Evolutionary conservation across 1,139 yeast genomes (phyloP), one percentile per base, ranked within the genome.

Genomic region (Candida sanyaensis): DNA sequence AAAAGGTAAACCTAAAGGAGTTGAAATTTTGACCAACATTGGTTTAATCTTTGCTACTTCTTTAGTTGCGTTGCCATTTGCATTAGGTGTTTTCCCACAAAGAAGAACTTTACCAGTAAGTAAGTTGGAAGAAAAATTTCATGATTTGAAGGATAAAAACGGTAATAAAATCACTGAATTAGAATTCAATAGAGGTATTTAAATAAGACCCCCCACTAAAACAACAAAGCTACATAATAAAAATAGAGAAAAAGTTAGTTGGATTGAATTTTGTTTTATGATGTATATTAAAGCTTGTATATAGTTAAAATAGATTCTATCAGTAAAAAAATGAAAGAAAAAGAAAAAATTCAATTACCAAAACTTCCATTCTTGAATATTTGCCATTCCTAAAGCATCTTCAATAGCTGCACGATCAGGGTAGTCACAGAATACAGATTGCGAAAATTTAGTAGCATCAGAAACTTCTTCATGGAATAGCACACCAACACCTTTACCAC

Each of bases 81-180:
- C 99, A 0, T 75, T 93, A 62, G 99, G 92, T 2, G 88, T 91
- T 3, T 93, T 93, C 81, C 99, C 99, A 5, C 97, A 92, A 68
- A 81, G 87, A 62, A 84, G 89, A 60, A 71, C 69, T 29, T 75
- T 92, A 52, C 66, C 75, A 24, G 86, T 84, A 6, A 51, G 66
- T 12, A 73, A 75, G 44, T 75, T 93, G 53, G 98, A 92, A 65
- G 69, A 74, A 3, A 70, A 81, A 52, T 81, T 92, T 64, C 78
- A 75, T 11, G 76, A 73, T 36, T 72, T 86, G 62, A 84, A 78
- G 61, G 86, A 86, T 58, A 73, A 76, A 48, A 64, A 82, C 17
- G 96, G 96, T 6, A 68, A 77, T n/a, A 68, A 67, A 29, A 75
- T 90, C 46, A 67, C 71, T 28, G 64, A 72, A 21, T 90, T 92